phyloP scores from a whole-genome alignment of 345 rosid genomes.

The Linum trigynum region DNA sequence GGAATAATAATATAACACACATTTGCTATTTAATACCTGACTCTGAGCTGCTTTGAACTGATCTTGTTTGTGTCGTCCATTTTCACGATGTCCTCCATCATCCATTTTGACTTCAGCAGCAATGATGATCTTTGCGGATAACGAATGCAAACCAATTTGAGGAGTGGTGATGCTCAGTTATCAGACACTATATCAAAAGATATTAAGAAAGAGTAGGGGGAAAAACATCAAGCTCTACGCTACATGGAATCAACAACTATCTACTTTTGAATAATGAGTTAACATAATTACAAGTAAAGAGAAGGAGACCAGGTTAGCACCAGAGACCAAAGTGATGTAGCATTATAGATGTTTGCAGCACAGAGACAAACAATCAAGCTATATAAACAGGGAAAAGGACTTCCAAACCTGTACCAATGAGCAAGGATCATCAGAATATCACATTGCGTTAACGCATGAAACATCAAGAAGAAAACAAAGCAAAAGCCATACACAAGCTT shows the following conservation, averaged over 20 bases:
- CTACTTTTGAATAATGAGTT: neutral
- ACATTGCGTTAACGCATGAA: neutral
- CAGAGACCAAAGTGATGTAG: neutral
- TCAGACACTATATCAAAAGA: neutral
- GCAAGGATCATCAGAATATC: neutral
- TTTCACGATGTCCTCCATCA: constrained; percentile 89
- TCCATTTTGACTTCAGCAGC: constrained; percentile 45
- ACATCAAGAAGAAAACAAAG: neutral
- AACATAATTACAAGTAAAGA: neutral
- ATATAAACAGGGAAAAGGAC: neutral
- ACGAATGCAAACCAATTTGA: neutral
- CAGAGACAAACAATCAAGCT: neutral
- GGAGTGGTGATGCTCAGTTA: neutral
- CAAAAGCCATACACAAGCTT: neutral
- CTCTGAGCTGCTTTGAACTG: constrained; percentile 70
- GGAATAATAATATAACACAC: constrained; percentile 2
- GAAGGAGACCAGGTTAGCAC: too few relatives aligned
- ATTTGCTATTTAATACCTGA: constrained; percentile 46
- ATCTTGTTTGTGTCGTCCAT: constrained; percentile 76
- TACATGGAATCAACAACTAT: neutral
- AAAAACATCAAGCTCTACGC: neutral
- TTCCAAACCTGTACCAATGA: neutral
- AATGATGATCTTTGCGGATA: neutral
- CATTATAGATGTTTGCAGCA: neutral
- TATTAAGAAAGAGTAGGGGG: neutral